These are phyloP conservation scores for Ustilago vetiveriae DNA, from an alignment of 1,284 basidiomycete genomes.

Conservation along the genomic window DNA sequence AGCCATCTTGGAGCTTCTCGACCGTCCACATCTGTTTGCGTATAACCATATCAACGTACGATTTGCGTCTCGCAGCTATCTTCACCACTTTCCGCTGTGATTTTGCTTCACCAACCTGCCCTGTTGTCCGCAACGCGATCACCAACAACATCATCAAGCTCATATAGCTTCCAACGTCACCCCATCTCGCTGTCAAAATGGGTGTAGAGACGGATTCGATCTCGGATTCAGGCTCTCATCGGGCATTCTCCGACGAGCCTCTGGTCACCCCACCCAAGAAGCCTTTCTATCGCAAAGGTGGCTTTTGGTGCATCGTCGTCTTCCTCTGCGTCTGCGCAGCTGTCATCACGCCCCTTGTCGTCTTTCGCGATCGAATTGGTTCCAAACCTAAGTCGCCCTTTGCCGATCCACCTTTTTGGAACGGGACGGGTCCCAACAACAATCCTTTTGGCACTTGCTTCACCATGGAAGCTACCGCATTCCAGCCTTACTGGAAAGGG, in stretches of 20 bases:
- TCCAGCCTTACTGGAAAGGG: conserved; percentile 44
- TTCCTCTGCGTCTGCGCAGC: conserved; percentile 26
- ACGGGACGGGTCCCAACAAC: conserved; percentile 40
- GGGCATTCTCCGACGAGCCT: conserved; percentile 31
- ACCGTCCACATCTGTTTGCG: too few species aligned
- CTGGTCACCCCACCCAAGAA: conserved; percentile 11
- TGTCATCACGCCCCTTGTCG: conserved; percentile 29
- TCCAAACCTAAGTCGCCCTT: conserved; percentile 3
- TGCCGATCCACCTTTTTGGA: conserved; percentile 41
- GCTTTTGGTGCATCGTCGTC: conserved; percentile 31
- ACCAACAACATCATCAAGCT: too few species aligned
- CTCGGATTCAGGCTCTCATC: conserved; percentile 1
- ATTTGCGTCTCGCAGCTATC: too few species aligned
- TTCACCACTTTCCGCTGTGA: too few species aligned
- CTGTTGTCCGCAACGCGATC: too few species aligned
- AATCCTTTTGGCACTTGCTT: conserved; percentile 47
- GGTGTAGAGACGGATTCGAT: conserved; percentile 10
- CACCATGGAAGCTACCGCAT: conserved; percentile 39
- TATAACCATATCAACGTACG: too few species aligned
- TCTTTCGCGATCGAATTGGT: conserved; percentile 26
- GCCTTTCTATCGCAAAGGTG: conserved; percentile 26
- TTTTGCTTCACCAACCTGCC: too few species aligned
- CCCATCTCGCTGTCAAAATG: conserved; percentile 3
- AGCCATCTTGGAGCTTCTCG: too few species aligned
- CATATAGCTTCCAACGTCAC: too few species aligned